phyloP scores from a whole-genome alignment of 768 basidiomycete species.

The Coprinellus micaceus region DNA sequence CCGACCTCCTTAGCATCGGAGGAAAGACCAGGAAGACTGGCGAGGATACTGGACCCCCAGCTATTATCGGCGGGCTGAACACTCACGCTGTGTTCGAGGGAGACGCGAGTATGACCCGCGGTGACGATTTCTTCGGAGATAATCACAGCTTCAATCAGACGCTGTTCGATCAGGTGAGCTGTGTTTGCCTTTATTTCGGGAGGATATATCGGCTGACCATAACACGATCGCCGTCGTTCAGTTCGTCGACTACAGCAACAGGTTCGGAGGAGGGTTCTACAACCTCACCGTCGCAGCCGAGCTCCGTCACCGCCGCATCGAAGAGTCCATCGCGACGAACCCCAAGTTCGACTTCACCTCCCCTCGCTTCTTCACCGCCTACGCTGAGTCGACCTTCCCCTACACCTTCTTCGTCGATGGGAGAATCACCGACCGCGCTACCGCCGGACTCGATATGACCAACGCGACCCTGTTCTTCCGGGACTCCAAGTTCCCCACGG shows the following conservation, averaged over 20 bases:
- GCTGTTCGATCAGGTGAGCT: slow-evolving; percentile 16
- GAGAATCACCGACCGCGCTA: slow-evolving; percentile 8
- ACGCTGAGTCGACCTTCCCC: slow-evolving; percentile 15
- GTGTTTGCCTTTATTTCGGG: too few relatives aligned
- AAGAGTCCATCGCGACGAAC: slow-evolving; percentile 20
- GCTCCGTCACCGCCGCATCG: slow-evolving; percentile 14
- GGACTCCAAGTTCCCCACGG: slow-evolving; percentile 15
- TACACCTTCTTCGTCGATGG: slow-evolving; percentile 19
- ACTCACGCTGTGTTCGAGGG: slow-evolving; percentile 18
- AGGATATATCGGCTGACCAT: too few relatives aligned
- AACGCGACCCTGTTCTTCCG: slow-evolving; percentile 17
- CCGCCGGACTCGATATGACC: slow-evolving; percentile 9
- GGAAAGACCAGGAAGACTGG: slow-evolving; percentile 17
- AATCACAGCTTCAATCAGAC: slow-evolving; percentile 23
- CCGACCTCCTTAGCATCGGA: slow-evolving; percentile 18
- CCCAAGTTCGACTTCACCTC: slow-evolving; percentile 15
- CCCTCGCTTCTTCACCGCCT: slow-evolving; percentile 15
- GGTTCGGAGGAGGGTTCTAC: slow-evolving; percentile 19
- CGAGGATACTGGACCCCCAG: slow-evolving; percentile 13
- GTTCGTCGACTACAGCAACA: slow-evolving; percentile 14
- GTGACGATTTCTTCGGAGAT: slow-evolving; percentile 18
- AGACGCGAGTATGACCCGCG: slow-evolving; percentile 6
- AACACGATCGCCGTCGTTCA: neutral
- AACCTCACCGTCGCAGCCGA: slow-evolving; percentile 16
- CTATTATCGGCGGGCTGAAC: slow-evolving; percentile 17